A percentile compares a stretch with the other conserved stretches of the same genome.
These are phyloP conservation scores for Stromatinia cepivora DNA, from an alignment of 2,329 filamentous ascomycete genomes.

Conservation along the genomic window DNA sequence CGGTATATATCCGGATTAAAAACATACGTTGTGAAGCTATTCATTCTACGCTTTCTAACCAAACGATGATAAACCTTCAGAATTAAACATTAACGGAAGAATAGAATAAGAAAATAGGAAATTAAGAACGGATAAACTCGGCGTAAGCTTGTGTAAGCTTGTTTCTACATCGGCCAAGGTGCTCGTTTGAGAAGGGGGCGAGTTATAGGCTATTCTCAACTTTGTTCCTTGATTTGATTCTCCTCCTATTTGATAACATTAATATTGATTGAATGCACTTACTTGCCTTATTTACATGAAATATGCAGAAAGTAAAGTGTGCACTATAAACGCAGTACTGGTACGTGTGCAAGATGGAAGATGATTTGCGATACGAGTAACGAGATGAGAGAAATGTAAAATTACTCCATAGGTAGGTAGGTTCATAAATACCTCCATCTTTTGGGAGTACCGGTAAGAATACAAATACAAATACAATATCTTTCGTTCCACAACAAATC, in stretches of 20 bases:
- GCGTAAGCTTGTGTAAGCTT: constrained; percentile 14
- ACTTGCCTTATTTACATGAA: background rate
- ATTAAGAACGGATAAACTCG: background rate
- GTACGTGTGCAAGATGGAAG: background rate
- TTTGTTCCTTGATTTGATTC: background rate
- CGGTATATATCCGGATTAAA: background rate
- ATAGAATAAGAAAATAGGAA: background rate
- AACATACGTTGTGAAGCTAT: background rate
- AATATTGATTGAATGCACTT: background rate
- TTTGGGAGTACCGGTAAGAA: background rate
- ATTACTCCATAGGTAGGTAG: background rate
- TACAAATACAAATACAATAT: no score
- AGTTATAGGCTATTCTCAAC: background rate
- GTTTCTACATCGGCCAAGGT: constrained; percentile 7
- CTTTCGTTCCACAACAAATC: background rate
- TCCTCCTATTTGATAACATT: background rate
- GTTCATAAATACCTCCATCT: constrained; percentile 1
- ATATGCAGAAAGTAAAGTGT: background rate
- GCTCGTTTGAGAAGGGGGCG: background rate
- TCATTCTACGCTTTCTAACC: background rate
- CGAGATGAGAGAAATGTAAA: background rate
- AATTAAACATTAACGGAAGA: background rate
- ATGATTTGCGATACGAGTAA: background rate
- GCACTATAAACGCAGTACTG: no score
- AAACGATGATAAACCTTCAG: background rate